Conservation (phyloP, 257 asterid species). For the Jacaranda copaia region DNA sequence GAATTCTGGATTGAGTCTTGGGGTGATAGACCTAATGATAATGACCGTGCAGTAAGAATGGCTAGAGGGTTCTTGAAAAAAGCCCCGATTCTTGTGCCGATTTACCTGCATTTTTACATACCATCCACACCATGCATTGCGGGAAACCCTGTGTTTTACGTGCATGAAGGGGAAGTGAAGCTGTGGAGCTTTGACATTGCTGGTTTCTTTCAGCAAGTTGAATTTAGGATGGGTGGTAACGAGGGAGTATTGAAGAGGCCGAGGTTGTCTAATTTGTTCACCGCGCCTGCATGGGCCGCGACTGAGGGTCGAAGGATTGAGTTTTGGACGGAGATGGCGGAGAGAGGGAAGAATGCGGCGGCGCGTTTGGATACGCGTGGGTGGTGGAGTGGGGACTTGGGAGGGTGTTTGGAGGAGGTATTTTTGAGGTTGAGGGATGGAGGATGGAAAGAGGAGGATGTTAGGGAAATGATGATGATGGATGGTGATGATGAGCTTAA, state of each 20-base stretch:
- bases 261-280: conserved; percentile 32
- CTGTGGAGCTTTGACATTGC: conserved; percentile 78
- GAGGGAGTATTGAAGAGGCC: conserved; percentile 41
- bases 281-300: conserved; percentile 96
- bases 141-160: conserved; percentile 90
- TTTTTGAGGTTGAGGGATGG: conserved; percentile 67
- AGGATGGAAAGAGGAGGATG: conserved; percentile 94
- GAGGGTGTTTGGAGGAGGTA: conserved; percentile 66
- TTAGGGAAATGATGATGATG: conserved; percentile 91
- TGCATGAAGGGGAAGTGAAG: conserved; percentile 62
- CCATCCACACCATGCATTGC: conserved; percentile 70
- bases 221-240: conserved; percentile 37
- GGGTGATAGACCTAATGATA: conserved; percentile 68
- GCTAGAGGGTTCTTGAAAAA: conserved; percentile 49
- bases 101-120: conserved; percentile 68
- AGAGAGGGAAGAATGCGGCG: conserved; percentile 31
- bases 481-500: conserved; percentile 50
- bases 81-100: conserved; percentile 75
- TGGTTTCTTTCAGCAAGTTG: conserved; percentile 69
- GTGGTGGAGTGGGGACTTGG: conserved; percentile 76
- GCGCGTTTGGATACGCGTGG: conserved; percentile 38
- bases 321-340: conserved; percentile 74
- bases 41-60: conserved; percentile 52
- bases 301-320: conserved; percentile 72
- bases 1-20: conserved; percentile 67